phyloP scores from a whole-genome alignment of 768 basidiomycete genomes.

The Dentipellis sp. region DNA sequence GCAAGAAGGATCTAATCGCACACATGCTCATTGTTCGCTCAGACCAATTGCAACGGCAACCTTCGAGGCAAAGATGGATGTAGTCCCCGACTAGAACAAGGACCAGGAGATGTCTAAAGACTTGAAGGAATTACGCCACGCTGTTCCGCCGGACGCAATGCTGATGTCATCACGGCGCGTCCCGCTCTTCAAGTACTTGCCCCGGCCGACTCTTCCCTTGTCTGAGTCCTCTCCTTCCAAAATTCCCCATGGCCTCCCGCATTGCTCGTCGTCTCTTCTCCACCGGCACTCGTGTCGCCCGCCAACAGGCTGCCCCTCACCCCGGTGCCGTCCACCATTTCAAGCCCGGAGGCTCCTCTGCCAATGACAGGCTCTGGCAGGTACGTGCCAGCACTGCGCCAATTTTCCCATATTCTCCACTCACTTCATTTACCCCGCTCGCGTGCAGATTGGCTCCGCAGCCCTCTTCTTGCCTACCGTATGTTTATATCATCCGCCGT shows the following conservation, averaged over 20 bases:
- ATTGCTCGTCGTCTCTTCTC: slow-evolving; percentile 1
- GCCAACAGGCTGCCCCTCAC: too few relatives aligned
- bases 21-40: background rate
- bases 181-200: background rate
- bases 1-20: background rate
- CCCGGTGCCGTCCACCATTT: too few relatives aligned
- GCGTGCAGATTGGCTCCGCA: slow-evolving; percentile 9
- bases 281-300: background rate
- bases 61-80: too few relatives aligned
- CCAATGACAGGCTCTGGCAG: slow-evolving; percentile 9
- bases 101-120: too few relatives aligned
- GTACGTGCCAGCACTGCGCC: slow-evolving; percentile 1
- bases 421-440: background rate
- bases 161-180: slow-evolving; percentile 27
- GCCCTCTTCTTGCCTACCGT: slow-evolving; percentile 13
- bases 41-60: too few relatives aligned
- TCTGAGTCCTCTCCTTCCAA: background rate
- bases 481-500: background rate
- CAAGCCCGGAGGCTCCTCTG: background rate
- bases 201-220: background rate
- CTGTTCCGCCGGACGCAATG: slow-evolving; percentile 26
- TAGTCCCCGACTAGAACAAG: too few relatives aligned
- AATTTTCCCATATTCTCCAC: background rate
- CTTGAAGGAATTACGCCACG: background rate
- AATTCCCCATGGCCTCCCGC: slow-evolving; percentile 6